Evolutionary conservation across 305 asterid genomes (phyloP).

Genomic region (Plantago rigida): DNA sequence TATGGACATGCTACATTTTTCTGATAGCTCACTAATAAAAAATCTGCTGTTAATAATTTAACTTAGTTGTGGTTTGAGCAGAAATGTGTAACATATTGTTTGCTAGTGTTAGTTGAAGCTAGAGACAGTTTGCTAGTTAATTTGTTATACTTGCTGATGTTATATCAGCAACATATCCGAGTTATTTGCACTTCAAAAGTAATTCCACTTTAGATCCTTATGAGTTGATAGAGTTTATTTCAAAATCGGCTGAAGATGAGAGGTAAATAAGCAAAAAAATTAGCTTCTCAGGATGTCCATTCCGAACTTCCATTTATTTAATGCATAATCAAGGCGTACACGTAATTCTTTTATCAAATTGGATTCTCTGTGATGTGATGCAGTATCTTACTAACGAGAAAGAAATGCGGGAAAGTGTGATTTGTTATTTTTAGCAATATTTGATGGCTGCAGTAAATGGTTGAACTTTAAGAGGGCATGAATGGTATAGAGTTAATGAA

Average conservation of each 20-base stretch:
- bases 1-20: conserved; percentile 26
- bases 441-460: conserved; percentile 18
- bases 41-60: conserved; percentile 1
- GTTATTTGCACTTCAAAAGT: background rate
- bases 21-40: conserved; percentile 19
- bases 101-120: conserved; percentile 17
- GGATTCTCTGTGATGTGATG: conserved; percentile 17
- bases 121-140: background rate
- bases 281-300: background rate
- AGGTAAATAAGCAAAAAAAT: background rate
- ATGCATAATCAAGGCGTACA: conserved; percentile 13
- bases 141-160: conserved; percentile 13
- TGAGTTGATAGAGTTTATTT: background rate
- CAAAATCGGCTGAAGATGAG: conserved; percentile 12
- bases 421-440: conserved; percentile 17
- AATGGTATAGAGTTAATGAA: conserved; percentile 7
- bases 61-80: conserved; percentile 22
- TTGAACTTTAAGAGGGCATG: conserved; percentile 10
- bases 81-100: conserved; percentile 14
- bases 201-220: background rate
- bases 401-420: background rate
- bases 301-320: conserved; percentile 6
- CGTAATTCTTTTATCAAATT: conserved; percentile 20
- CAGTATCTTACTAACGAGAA: conserved; percentile 10
- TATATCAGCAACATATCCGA: background rate